phyloP scores from a whole-genome alignment of 1,284 basidiomycete genomes.

The Heterobasidion irregulare region DNA sequence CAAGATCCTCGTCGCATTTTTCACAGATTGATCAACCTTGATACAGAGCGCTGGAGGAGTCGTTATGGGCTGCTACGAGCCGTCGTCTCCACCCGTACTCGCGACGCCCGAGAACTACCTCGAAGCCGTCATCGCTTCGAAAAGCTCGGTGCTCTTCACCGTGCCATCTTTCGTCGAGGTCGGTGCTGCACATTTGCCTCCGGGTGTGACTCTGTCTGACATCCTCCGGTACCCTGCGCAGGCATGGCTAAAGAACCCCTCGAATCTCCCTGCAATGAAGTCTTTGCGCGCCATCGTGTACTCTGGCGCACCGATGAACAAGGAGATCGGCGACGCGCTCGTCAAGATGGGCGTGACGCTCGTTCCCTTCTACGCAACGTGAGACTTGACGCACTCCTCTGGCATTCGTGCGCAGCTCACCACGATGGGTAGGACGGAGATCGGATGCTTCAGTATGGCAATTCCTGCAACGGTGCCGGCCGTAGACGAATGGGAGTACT shows the following conservation, averaged over 20 bases:
- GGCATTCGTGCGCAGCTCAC: neutral
- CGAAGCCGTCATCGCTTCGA: conserved; percentile 10
- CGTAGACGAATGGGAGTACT: conserved; percentile 13
- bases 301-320: conserved; percentile 12
- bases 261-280: conserved; percentile 7
- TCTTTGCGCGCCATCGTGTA: conserved; percentile 12
- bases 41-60: neutral
- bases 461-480: neutral
- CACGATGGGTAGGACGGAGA: neutral
- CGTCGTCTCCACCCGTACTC: conserved; percentile 11
- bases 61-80: neutral
- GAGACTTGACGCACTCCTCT: neutral
- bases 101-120: conserved; percentile 19
- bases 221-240: neutral
- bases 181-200: neutral
- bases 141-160: conserved; percentile 15
- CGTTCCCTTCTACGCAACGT: conserved; percentile 12
- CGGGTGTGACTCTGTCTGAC: neutral
- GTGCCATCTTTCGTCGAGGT: conserved; percentile 24
- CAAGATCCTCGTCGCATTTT: neutral
- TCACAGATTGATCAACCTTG: neutral
- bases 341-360: conserved; percentile 8
- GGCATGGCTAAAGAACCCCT: conserved; percentile 13
- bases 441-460: conserved; percentile 1
- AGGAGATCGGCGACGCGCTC: conserved; percentile 10